These are phyloP conservation scores for Apiotrichum laibachii DNA, from an alignment of 1,284 basidiomycete species.

Conservation along the genomic window DNA sequence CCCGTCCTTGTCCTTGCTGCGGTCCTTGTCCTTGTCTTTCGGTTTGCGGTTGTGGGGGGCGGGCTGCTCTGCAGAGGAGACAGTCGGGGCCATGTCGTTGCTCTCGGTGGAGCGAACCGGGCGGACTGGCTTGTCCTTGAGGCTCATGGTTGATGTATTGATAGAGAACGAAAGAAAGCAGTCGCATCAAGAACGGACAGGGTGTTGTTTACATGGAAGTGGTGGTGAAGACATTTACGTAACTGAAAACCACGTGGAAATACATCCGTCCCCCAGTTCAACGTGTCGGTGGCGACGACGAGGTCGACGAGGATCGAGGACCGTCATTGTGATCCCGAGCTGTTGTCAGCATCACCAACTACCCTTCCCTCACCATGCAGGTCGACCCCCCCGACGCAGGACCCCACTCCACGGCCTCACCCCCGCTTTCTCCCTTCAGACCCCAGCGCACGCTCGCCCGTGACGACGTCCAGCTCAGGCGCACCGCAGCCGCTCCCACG, in stretches of 20 bases:
- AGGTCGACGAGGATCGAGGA: too few species aligned
- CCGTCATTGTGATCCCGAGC: too few species aligned
- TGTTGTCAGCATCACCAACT: too few species aligned
- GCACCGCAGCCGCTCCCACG: background rate
- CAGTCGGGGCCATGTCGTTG: too few species aligned
- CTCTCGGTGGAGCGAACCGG: background rate
- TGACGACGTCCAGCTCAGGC: conserved; percentile 11
- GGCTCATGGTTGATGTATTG: background rate
- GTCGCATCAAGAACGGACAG: background rate
- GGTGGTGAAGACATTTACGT: too few species aligned
- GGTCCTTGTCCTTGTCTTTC: background rate
- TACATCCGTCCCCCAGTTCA: too few species aligned
- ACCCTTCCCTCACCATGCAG: conserved; percentile 13
- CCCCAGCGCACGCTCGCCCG: background rate
- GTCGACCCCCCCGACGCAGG: conserved; percentile 16
- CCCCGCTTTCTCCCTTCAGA: conserved; percentile 8
- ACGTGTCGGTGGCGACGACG: too few species aligned
- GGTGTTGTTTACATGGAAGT: background rate
- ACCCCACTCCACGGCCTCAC: conserved; percentile 11
- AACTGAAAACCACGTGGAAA: too few species aligned
- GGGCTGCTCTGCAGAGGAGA: too few species aligned
- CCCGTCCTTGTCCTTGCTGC: background rate
- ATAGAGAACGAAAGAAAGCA: conserved; percentile 9
- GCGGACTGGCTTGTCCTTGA: background rate
- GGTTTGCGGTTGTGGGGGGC: background rate